Evolutionary conservation across 1,139 yeast species (phyloP).

Genomic region (Sugiyamaella neomexicana): DNA sequence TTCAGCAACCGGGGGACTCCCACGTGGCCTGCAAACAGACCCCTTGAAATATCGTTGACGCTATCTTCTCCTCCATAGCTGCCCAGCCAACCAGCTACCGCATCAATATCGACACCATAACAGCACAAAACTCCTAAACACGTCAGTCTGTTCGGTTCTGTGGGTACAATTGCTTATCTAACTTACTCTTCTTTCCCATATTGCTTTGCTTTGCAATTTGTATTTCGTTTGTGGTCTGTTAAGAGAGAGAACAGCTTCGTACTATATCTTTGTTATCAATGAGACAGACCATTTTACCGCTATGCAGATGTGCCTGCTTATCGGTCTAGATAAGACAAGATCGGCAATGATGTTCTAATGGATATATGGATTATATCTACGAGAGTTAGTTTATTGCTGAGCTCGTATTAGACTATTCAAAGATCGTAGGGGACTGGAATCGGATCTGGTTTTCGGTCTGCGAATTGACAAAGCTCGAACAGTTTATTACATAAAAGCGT

Average conservation of each 20-base stretch:
- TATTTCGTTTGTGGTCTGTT: too few relatives aligned
- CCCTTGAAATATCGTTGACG: constrained; percentile 40
- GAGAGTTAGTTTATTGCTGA: too few relatives aligned
- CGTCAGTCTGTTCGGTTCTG: not conserved
- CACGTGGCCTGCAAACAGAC: constrained; percentile 40
- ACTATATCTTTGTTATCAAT: not conserved
- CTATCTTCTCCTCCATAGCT: constrained; percentile 41
- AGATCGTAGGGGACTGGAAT: too few relatives aligned
- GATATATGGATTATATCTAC: too few relatives aligned
- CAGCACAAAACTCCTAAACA: constrained; percentile 17
- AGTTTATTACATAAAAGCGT: too few relatives aligned
- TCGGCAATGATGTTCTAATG: too few relatives aligned
- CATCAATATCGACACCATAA: constrained; percentile 41
- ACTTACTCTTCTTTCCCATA: constrained; percentile 8
- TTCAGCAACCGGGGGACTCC: constrained; percentile 40
- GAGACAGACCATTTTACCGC: not conserved
- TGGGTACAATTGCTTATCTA: too few relatives aligned
- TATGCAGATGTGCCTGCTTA: not conserved
- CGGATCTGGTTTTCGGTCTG: too few relatives aligned
- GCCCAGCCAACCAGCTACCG: constrained; percentile 42
- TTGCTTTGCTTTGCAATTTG: not conserved
- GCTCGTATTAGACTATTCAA: too few relatives aligned
- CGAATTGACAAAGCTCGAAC: too few relatives aligned
- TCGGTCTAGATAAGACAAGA: not conserved
- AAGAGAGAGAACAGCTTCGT: too few relatives aligned